Conservation (phyloP, 129 eudicot species). For the Lactuca sativa region DNA sequence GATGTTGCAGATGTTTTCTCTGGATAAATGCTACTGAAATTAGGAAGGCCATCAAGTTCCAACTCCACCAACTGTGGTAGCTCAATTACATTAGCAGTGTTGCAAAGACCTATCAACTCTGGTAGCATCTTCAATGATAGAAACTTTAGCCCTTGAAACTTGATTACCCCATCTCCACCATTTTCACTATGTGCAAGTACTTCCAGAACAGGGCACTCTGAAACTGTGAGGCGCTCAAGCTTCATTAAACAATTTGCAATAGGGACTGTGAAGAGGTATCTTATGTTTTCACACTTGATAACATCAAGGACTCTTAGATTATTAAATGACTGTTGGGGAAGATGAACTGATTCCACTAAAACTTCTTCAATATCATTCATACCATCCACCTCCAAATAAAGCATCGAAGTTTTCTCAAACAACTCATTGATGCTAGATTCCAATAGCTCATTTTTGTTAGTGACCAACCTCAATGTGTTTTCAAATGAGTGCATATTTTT, state of each 20-base stretch:
- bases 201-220: neutral
- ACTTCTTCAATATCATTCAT: conserved; percentile 1
- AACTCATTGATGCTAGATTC: neutral
- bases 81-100: neutral
- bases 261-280: neutral
- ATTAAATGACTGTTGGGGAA: neutral
- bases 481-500: neutral
- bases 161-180: neutral
- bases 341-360: neutral
- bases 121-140: neutral
- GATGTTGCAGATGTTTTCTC: no score
- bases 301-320: neutral
- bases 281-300: neutral
- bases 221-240: conserved; percentile 7
- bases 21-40: conserved; percentile 19
- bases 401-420: neutral
- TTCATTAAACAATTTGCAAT: neutral
- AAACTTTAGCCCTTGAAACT: conserved; percentile 2
- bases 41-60: conserved; percentile 7
- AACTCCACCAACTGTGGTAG: conserved; percentile 6
- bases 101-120: conserved; percentile 3
- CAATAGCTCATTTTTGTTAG: neutral
- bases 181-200: neutral
- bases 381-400: neutral
- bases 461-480: conserved; percentile 2